phyloP scores from a whole-genome alignment of 768 basidiomycete genomes.

The Xanthoconium stramineum region DNA sequence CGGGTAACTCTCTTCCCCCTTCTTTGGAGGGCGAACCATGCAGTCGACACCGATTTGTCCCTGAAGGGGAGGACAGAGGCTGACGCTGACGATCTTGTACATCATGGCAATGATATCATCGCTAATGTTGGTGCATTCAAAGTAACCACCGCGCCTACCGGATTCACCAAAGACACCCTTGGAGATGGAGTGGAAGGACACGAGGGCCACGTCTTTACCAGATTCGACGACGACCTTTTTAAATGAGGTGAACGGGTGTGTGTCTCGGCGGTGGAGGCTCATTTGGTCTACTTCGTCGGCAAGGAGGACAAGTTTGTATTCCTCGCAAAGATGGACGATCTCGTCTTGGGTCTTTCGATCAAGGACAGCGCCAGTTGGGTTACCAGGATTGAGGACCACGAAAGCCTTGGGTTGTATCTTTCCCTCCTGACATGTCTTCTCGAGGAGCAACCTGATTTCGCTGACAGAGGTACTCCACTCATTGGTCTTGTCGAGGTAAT shows the following conservation, averaged over 20 bases:
- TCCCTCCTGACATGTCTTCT: conserved; percentile 59
- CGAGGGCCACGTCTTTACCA: conserved; percentile 60
- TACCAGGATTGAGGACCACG: conserved; percentile 98
- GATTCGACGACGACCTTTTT: conserved; percentile 81
- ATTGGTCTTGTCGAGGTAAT: conserved; percentile 79
- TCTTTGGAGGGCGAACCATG: conserved; percentile 85
- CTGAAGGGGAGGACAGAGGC: conserved; percentile 82
- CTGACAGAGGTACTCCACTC: conserved; percentile 79
- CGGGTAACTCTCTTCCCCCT: conserved; percentile 69
- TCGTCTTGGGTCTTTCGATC: conserved; percentile 64
- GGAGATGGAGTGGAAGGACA: conserved; percentile 97
- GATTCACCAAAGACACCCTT: conserved; percentile 97
- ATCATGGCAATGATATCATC: conserved; percentile 78
- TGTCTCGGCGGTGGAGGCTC: conserved; percentile 72
- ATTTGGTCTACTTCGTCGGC: conserved; percentile 99
- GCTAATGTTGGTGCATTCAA: conserved; percentile 83
- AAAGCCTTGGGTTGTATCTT: conserved; percentile 68
- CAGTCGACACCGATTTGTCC: conserved; percentile 95
- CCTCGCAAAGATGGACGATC: conserved; percentile 82
- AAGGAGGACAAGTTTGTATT: conserved; percentile 81
- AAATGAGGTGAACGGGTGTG: conserved; percentile 87
- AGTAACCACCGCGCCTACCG: conserved; percentile 95
- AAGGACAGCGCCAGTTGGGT: conserved; percentile 90
- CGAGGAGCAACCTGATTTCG: conserved; percentile 65
- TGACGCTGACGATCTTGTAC: conserved; percentile 95